Evolutionary conservation across 352 stramenopile genomes (phyloP).

Genomic region (Globisporangium camurandrum): DNA sequence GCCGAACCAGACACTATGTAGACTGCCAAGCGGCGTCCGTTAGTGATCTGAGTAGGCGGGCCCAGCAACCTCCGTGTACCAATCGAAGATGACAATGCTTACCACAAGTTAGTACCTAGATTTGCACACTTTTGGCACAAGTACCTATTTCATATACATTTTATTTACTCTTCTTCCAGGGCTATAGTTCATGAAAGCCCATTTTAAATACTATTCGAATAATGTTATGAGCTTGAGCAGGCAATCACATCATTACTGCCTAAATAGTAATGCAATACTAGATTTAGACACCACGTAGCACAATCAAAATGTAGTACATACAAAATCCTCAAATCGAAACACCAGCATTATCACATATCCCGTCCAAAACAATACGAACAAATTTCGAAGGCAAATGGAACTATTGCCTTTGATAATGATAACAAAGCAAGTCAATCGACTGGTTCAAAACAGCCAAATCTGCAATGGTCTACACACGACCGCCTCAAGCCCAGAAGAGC

Average conservation of each 20-base stretch:
- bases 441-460: neutral
- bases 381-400: neutral
- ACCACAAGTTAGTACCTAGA: too few relatives aligned
- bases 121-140: too few relatives aligned
- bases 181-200: too few relatives aligned
- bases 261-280: neutral
- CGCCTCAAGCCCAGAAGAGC: neutral
- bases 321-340: neutral
- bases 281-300: neutral
- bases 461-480: neutral
- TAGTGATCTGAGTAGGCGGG: too few relatives aligned
- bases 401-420: neutral
- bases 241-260: neutral
- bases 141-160: too few relatives aligned
- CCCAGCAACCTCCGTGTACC: too few relatives aligned
- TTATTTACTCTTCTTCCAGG: too few relatives aligned
- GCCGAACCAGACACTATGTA: too few relatives aligned
- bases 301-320: neutral
- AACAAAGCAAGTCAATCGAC: neutral
- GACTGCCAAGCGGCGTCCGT: too few relatives aligned
- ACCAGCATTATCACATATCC: neutral
- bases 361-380: neutral
- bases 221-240: too few relatives aligned
- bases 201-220: too few relatives aligned
- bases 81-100: too few relatives aligned